A percentile compares a stretch with the other conserved stretches of the same genome.
phyloP scores from a whole-genome alignment of 1,284 basidiomycete genomes.

The Xanthoconium separans region DNA sequence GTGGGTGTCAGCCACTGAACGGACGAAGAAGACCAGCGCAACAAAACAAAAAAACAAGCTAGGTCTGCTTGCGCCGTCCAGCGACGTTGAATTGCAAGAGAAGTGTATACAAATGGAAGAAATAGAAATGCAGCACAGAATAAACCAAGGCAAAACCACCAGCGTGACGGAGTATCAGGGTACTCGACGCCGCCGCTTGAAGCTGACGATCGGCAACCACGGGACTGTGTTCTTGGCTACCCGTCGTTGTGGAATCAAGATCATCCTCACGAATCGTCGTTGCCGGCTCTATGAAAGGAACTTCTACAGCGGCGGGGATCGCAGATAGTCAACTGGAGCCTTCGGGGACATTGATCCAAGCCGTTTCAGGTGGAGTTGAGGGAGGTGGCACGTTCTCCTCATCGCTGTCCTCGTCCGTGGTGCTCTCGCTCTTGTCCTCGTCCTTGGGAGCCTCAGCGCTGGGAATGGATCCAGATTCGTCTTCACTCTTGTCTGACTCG shows the following conservation, averaged over 20 bases:
- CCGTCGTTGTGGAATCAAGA: slow-evolving; percentile 17
- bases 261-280: slow-evolving; percentile 17
- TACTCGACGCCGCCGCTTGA: slow-evolving; percentile 23
- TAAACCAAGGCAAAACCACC: slow-evolving; percentile 44
- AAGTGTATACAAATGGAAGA: slow-evolving; percentile 52
- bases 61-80: slow-evolving; percentile 30
- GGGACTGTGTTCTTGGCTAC: slow-evolving; percentile 23
- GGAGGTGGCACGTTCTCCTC: slow-evolving; percentile 30
- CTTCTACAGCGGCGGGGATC: slow-evolving; percentile 16
- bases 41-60: slow-evolving; percentile 4
- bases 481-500: slow-evolving; percentile 36
- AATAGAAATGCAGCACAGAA: slow-evolving; percentile 47
- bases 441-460: slow-evolving; percentile 24
- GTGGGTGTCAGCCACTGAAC: slow-evolving; percentile 2
- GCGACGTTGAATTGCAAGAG: slow-evolving; percentile 40
- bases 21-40: slow-evolving; percentile 7
- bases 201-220: slow-evolving; percentile 19
- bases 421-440: slow-evolving; percentile 30
- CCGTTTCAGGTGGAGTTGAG: slow-evolving; percentile 31
- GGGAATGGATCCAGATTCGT: slow-evolving; percentile 27
- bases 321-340: slow-evolving; percentile 36
- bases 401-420: slow-evolving; percentile 33
- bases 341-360: slow-evolving; percentile 32
- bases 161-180: slow-evolving; percentile 38
- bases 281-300: slow-evolving; percentile 25